Percentiles rank a stretch among this genome's conserved stretches.
These are phyloP conservation scores for Toxicodendron radicans DNA, from an alignment of 345 rosid genomes.

Conservation along the genomic window DNA sequence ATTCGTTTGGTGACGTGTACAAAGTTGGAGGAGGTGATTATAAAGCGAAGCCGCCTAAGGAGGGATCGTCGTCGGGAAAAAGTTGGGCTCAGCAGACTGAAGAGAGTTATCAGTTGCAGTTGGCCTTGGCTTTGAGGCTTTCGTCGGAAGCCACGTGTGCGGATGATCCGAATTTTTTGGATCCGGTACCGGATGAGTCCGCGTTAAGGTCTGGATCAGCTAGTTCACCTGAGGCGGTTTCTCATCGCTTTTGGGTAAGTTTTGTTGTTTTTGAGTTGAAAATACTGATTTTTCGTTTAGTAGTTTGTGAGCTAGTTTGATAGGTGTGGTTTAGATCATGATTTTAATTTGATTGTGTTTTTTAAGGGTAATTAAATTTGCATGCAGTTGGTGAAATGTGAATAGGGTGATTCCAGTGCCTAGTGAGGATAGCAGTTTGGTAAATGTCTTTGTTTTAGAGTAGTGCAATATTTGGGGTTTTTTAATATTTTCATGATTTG, in stretches of 20 bases:
- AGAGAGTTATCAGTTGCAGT: conserved; percentile 98
- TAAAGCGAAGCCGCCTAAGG: conserved; percentile 40
- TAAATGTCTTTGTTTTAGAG: neutral
- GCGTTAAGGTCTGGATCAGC: conserved; percentile 45
- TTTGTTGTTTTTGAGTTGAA: neutral
- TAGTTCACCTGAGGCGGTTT: conserved; percentile 65
- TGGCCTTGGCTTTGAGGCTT: conserved; percentile 92
- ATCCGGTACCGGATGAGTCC: conserved; percentile 83
- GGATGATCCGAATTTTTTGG: conserved; percentile 93
- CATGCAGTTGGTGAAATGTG: neutral
- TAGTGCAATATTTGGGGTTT: neutral
- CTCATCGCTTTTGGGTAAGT: conserved; percentile 95
- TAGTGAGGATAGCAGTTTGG: neutral
- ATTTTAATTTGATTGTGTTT: neutral
- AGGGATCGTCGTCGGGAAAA: conserved; percentile 66
- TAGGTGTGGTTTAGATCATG: neutral
- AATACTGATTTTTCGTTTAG: conserved; percentile 2
- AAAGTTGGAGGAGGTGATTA: conserved; percentile 44
- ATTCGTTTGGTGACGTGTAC: conserved; percentile 54
- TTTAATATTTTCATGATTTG: neutral
- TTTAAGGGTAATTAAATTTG: neutral
- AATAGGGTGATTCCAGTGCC: neutral
- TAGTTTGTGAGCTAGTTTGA: neutral
- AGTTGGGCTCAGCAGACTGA: conserved; percentile 99
- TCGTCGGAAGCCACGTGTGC: conserved; percentile 92